Percentiles rank a stretch among this genome's conserved stretches.
phyloP scores from a whole-genome alignment of 176 grass and related monocot species.

The Avena eriantha region DNA sequence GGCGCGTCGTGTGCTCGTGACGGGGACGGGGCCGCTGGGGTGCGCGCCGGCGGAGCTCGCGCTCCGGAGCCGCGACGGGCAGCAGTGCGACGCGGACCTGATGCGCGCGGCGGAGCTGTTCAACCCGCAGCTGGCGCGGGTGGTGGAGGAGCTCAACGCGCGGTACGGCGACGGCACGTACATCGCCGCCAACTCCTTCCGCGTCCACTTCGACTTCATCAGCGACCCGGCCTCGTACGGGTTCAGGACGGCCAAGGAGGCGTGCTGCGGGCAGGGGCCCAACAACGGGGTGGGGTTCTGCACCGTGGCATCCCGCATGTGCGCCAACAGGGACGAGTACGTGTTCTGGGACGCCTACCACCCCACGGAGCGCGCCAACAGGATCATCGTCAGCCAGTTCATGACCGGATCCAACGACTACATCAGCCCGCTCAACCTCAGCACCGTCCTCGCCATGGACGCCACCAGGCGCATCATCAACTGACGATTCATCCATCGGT shows the following conservation, averaged over 20 bases:
- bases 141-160: constrained; percentile 57
- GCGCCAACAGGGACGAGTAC: constrained; percentile 57
- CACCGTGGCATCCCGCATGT: constrained; percentile 65
- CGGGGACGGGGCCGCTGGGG: constrained; percentile 87
- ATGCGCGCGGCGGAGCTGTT: constrained; percentile 74
- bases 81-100: constrained; percentile 45
- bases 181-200: constrained; percentile 74
- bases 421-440: constrained; percentile 79
- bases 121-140: constrained; percentile 78
- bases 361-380: constrained; percentile 82
- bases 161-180: constrained; percentile 60
- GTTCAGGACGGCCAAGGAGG: constrained; percentile 68
- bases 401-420: constrained; percentile 59
- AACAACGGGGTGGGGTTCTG: constrained; percentile 87
- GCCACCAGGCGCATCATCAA: background rate
- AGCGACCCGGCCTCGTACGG: constrained; percentile 64
- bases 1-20: constrained; percentile 71
- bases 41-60: constrained; percentile 86
- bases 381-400: constrained; percentile 82
- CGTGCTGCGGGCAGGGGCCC: constrained; percentile 94
- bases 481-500: background rate
- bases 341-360: constrained; percentile 99
- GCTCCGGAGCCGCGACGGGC: constrained; percentile 53
- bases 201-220: constrained; percentile 90
- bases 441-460: constrained; percentile 66